phyloP scores from a whole-genome alignment of 768 basidiomycete genomes.

The Podaxis sp. region DNA sequence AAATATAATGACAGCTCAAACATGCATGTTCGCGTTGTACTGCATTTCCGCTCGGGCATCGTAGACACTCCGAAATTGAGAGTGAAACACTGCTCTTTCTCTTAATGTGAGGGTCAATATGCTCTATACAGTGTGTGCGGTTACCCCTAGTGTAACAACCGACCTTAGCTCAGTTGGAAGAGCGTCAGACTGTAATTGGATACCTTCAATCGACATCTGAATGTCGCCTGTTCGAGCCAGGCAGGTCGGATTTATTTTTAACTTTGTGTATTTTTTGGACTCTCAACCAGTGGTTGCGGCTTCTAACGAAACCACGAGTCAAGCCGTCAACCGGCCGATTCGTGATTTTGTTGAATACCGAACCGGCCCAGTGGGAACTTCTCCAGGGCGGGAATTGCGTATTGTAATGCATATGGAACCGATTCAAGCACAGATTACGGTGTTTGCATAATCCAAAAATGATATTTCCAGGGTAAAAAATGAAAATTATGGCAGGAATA shows the following conservation, averaged over 20 bases:
- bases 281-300: too few species aligned
- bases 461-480: not conserved
- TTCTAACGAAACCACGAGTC: too few species aligned
- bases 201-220: conserved; percentile 14
- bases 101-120: not conserved
- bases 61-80: too few species aligned
- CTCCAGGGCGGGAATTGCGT: not conserved
- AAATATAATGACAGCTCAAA: conserved; percentile 1
- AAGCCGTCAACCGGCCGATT: too few species aligned
- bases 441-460: not conserved
- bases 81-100: too few species aligned
- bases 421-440: not conserved
- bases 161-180: conserved; percentile 50
- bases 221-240: conserved; percentile 64
- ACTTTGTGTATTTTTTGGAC: too few species aligned
- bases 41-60: not conserved
- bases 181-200: conserved; percentile 43
- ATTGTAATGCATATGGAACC: too few species aligned
- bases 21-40: not conserved
- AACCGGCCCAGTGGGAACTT: not conserved
- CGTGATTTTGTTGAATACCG: too few species aligned
- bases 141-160: not conserved
- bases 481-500: conserved; percentile 8
- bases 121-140: not conserved
- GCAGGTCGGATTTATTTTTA: conserved; percentile 29